These are phyloP conservation scores for Cadophora luteo-olivacea DNA, from an alignment of 2,329 filamentous ascomycete genomes.

Conservation along the genomic window DNA sequence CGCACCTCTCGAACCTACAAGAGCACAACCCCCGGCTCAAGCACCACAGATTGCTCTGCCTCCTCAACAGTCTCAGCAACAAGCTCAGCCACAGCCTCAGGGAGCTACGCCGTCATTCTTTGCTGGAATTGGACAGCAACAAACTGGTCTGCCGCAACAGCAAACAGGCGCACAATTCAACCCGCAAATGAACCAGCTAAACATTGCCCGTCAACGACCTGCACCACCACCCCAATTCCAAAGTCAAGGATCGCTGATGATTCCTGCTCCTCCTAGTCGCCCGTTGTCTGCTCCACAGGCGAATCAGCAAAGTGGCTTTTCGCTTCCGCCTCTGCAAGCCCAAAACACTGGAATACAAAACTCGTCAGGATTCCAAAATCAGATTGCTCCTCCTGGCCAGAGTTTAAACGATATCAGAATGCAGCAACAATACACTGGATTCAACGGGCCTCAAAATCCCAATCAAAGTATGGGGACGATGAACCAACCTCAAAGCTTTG, in stretches of 20 bases:
- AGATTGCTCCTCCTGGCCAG: constrained; percentile 75
- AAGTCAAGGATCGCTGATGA: constrained; percentile 68
- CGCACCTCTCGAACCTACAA: constrained; percentile 62
- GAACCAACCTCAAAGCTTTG: constrained; percentile 41
- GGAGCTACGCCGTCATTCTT: constrained; percentile 68
- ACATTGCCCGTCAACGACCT: constrained; percentile 70
- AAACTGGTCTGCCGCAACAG: constrained; percentile 48
- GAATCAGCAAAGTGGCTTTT: constrained; percentile 75
- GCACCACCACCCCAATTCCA: constrained; percentile 67
- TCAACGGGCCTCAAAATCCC: constrained; percentile 48
- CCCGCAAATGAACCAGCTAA: constrained; percentile 47
- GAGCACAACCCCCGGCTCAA: constrained; percentile 44
- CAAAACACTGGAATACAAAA: constrained; percentile 77
- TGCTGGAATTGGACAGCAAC: constrained; percentile 54
- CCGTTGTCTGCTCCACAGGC: constrained; percentile 89
- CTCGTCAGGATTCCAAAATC: constrained; percentile 58
- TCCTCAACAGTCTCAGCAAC: constrained; percentile 43
- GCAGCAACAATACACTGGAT: constrained; percentile 71
- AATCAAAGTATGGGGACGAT: constrained; percentile 50
- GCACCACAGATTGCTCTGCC: constrained; percentile 41
- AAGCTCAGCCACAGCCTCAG: constrained; percentile 47
- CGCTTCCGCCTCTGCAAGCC: constrained; percentile 76
- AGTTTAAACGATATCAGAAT: constrained; percentile 75
- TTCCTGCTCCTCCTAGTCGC: constrained; percentile 77
- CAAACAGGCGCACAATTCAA: constrained; percentile 33